Conservation (phyloP, 768 basidiomycete genomes). For the Omphalotus guepiniiformis region DNA sequence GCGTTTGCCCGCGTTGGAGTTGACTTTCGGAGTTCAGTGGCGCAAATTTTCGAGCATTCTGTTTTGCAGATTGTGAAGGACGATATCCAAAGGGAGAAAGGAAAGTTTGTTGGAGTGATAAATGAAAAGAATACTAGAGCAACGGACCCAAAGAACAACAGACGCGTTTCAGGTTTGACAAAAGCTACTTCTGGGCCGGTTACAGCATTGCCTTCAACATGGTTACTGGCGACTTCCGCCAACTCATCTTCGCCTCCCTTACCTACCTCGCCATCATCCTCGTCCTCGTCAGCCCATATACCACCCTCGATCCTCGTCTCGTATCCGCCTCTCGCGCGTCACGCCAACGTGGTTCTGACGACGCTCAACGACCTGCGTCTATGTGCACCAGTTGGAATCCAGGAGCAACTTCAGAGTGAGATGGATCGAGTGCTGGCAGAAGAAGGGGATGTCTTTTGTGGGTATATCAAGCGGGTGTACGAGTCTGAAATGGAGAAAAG, state of each 20-base stretch:
- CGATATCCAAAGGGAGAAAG: slow-evolving; percentile 42
- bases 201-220: slow-evolving; percentile 30
- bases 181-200: no score
- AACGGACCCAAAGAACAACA: slow-evolving; percentile 15
- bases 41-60: slow-evolving; percentile 60
- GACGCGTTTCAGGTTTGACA: no score
- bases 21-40: slow-evolving; percentile 75
- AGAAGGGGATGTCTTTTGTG: slow-evolving; percentile 41
- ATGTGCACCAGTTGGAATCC: slow-evolving; percentile 75
- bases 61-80: slow-evolving; percentile 52
- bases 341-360: slow-evolving; percentile 68
- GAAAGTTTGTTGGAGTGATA: slow-evolving; percentile 28
- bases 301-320: slow-evolving; percentile 70
- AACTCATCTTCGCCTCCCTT: slow-evolving; percentile 12
- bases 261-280: slow-evolving; percentile 18
- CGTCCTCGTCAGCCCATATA: slow-evolving; percentile 44
- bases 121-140: slow-evolving; percentile 17
- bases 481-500: slow-evolving; percentile 23
- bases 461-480: slow-evolving; percentile 32
- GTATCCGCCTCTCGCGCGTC: slow-evolving; percentile 71
- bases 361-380: slow-evolving; percentile 79
- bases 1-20: slow-evolving; percentile 91
- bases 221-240: slow-evolving; percentile 15
- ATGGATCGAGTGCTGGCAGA: slow-evolving; percentile 49
- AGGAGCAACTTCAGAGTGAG: no score